Evolutionary conservation across 2,329 filamentous ascomycete species (phyloP).

Genomic region (Cadophora sp.): DNA sequence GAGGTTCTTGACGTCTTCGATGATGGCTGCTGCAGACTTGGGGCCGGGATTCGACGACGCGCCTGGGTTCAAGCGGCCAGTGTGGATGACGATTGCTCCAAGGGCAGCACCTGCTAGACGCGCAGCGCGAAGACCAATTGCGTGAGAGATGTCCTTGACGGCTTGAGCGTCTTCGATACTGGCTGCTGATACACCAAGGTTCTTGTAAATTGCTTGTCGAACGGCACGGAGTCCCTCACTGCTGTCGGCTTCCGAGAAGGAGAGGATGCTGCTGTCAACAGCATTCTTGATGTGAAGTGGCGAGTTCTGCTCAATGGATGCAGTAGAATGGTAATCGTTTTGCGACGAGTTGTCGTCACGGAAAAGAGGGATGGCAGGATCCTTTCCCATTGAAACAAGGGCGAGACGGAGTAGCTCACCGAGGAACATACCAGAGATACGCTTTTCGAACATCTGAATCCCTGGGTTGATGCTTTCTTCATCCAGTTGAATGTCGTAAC

Average conservation of each 20-base stretch:
- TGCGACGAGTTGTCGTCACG: conserved; percentile 74
- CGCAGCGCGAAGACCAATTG: conserved; percentile 87
- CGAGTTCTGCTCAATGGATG: conserved; percentile 68
- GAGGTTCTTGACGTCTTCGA: conserved; percentile 38
- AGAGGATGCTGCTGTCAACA: conserved; percentile 89
- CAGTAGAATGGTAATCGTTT: conserved; percentile 75
- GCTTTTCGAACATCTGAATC: conserved; percentile 98
- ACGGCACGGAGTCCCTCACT: conserved; percentile 74
- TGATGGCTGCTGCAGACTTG: conserved; percentile 37
- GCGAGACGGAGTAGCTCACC: conserved; percentile 89
- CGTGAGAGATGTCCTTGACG: conserved; percentile 81
- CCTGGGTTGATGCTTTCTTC: conserved; percentile 85
- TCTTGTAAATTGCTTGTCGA: conserved; percentile 78
- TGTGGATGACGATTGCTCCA: conserved; percentile 81
- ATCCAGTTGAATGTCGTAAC: conserved; percentile 83
- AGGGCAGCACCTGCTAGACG: conserved; percentile 88
- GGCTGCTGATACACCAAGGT: conserved; percentile 77
- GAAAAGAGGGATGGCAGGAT: conserved; percentile 74
- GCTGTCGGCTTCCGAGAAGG: conserved; percentile 82
- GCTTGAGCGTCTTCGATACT: conserved; percentile 86
- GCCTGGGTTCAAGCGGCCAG: conserved; percentile 68
- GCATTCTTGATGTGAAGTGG: conserved; percentile 83
- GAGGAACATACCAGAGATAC: conserved; percentile 97
- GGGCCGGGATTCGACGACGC: conserved; percentile 27
- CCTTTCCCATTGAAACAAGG: conserved; percentile 74